A percentile compares a stretch with the other conserved stretches of the same genome.
Conservation (phyloP, 805 yeast genomes). For the Kurtzmaniella cleridarum region DNA sequence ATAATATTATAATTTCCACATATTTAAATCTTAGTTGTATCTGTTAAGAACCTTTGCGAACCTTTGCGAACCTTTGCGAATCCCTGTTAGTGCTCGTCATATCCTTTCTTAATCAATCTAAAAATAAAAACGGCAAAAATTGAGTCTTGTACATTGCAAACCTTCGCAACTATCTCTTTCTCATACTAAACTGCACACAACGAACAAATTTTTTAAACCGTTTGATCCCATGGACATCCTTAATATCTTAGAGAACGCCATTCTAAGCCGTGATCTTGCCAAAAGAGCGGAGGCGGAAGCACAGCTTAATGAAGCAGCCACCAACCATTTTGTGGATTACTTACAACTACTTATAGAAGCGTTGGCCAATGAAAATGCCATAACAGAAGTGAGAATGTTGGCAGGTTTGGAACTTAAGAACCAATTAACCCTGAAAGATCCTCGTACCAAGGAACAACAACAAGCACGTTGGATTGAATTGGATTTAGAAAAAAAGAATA, state of each 20-base stretch:
- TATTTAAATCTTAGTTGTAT: too few species aligned
- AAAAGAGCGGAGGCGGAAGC: conserved; percentile 75
- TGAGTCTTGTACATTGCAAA: background rate
- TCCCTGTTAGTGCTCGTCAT: too few species aligned
- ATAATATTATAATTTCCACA: too few species aligned
- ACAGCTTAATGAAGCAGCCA: conserved; percentile 65
- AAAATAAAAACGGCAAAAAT: background rate
- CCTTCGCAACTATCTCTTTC: background rate
- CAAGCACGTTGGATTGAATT: conserved; percentile 71
- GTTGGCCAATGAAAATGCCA: conserved; percentile 57
- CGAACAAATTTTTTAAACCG: conserved; percentile 3
- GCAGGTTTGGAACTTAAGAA: conserved; percentile 88
- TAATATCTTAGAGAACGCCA: conserved; percentile 71
- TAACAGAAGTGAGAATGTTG: conserved; percentile 80
- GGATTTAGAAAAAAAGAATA: conserved; percentile 47
- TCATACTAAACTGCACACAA: background rate
- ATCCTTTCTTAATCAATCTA: background rate
- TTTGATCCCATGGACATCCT: conserved; percentile 50
- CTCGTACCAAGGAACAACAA: conserved; percentile 49
- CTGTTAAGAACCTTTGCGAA: too few species aligned
- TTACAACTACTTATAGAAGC: conserved; percentile 65
- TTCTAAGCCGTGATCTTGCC: conserved; percentile 59
- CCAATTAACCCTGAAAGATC: conserved; percentile 78
- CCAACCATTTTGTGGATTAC: conserved; percentile 71
- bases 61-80: too few species aligned